Evolutionary conservation across 805 yeast species (phyloP).

Genomic region (Lachancea lanzarotensis): DNA sequence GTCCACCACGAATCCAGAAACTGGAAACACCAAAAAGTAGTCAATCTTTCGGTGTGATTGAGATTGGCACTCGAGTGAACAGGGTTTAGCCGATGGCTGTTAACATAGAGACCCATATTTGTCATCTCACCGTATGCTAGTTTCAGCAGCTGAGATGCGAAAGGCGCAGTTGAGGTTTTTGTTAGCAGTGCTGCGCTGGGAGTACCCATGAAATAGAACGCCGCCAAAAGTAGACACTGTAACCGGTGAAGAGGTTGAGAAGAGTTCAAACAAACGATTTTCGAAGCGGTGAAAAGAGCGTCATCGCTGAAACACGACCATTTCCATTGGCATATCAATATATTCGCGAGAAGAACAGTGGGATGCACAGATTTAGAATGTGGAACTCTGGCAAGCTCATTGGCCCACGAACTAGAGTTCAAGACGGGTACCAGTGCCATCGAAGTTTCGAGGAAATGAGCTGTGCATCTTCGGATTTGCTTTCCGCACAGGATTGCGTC

Average conservation of each 20-base stretch:
- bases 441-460: slow-evolving; percentile 8
- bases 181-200: slow-evolving; percentile 7
- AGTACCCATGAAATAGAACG: slow-evolving; percentile 25
- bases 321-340: slow-evolving; percentile 26
- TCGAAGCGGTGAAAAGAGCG: slow-evolving; percentile 23
- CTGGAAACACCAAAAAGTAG: slow-evolving; percentile 27
- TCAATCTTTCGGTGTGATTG: slow-evolving; percentile 11
- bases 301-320: slow-evolving; percentile 27
- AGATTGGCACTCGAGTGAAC: slow-evolving; percentile 1
- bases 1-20: slow-evolving; percentile 30
- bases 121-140: slow-evolving; percentile 16
- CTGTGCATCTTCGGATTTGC: slow-evolving; percentile 1
- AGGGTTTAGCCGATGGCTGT: slow-evolving; percentile 19
- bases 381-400: not conserved
- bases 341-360: slow-evolving; percentile 14
- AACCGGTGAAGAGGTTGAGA: slow-evolving; percentile 14
- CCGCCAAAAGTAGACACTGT: slow-evolving; percentile 21
- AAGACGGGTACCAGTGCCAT: slow-evolving; percentile 10
- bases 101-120: slow-evolving; percentile 21
- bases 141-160: slow-evolving; percentile 19
- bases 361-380: slow-evolving; percentile 12
- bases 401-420: slow-evolving; percentile 3
- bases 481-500: slow-evolving; percentile 4
- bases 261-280: slow-evolving; percentile 17
- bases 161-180: slow-evolving; percentile 9